Evolutionary conservation across 345 rosid species (phyloP).

Genomic region (Citropsis articulata): DNA sequence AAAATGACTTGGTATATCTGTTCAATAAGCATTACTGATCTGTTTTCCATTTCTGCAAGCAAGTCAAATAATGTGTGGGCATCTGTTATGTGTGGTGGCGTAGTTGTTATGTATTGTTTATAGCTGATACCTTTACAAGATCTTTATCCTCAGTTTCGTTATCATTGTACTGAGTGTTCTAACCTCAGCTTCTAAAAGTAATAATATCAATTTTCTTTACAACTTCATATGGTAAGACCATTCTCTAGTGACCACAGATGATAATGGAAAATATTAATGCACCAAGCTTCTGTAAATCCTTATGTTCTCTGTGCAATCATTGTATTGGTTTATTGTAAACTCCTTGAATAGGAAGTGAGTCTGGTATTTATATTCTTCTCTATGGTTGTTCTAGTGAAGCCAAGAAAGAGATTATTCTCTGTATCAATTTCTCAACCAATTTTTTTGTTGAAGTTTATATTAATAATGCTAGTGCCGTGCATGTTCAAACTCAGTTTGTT

Average conservation of each 20-base stretch:
- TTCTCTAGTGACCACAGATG: neutral
- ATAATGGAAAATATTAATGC: neutral
- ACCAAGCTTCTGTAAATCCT: neutral
- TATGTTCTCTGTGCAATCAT: neutral
- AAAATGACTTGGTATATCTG: neutral
- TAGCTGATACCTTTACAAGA: neutral
- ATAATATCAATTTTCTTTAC: neutral
- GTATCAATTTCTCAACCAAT: neutral
- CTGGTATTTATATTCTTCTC: neutral
- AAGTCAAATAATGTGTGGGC: neutral
- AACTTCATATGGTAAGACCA: neutral
- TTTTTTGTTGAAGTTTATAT: neutral
- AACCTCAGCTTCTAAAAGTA: neutral
- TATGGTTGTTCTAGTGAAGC: neutral
- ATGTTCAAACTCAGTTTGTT: constrained; percentile 1
- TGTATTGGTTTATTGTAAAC: neutral
- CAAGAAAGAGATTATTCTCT: neutral
- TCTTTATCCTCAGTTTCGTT: neutral
- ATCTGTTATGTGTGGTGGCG: neutral
- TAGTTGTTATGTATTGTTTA: neutral
- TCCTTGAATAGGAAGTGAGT: neutral
- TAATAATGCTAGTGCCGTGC: neutral
- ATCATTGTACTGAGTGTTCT: neutral
- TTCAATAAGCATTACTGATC: neutral
- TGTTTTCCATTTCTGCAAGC: neutral